Conservation (phyloP, 2,329 filamentous ascomycete genomes). For the Colletotrichum navitas region DNA sequence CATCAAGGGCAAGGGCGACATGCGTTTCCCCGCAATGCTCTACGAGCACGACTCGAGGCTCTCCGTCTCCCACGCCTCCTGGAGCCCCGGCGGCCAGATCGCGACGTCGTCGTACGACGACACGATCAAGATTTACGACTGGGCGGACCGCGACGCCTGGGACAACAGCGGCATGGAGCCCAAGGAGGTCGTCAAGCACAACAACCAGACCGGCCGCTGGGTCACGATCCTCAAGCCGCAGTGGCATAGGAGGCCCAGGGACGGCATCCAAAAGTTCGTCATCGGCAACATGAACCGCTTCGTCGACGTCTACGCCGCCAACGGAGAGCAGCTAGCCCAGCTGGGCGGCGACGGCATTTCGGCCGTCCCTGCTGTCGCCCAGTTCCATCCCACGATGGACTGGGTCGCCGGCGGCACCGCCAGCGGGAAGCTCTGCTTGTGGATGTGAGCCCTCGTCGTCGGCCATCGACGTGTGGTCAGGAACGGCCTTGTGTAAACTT, state of each 20-base stretch:
- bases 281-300: constrained; percentile 99
- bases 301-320: constrained; percentile 87
- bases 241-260: constrained; percentile 85
- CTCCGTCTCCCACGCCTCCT: constrained; percentile 93
- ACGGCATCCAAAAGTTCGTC: constrained; percentile 86
- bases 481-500: background rate
- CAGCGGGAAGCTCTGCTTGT: constrained; percentile 92
- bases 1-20: constrained; percentile 73
- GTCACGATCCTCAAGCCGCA: constrained; percentile 86
- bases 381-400: constrained; percentile 87
- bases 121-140: constrained; percentile 91
- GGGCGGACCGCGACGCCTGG: constrained; percentile 73
- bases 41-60: constrained; percentile 86
- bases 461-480: background rate
- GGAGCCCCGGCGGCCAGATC: constrained; percentile 85
- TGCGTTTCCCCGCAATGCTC: constrained; percentile 74
- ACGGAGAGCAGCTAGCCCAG: constrained; percentile 90
- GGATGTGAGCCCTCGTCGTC: constrained; percentile 70
- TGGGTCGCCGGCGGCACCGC: constrained; percentile 95
- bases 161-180: constrained; percentile 75
- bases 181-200: constrained; percentile 78
- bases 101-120: constrained; percentile 97
- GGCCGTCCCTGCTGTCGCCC: constrained; percentile 91
- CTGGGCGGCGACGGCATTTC: constrained; percentile 90
- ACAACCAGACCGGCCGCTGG: constrained; percentile 96